These are phyloP conservation scores for Lactarius deliciosus DNA, from an alignment of 768 basidiomycete species.

Conservation along the genomic window DNA sequence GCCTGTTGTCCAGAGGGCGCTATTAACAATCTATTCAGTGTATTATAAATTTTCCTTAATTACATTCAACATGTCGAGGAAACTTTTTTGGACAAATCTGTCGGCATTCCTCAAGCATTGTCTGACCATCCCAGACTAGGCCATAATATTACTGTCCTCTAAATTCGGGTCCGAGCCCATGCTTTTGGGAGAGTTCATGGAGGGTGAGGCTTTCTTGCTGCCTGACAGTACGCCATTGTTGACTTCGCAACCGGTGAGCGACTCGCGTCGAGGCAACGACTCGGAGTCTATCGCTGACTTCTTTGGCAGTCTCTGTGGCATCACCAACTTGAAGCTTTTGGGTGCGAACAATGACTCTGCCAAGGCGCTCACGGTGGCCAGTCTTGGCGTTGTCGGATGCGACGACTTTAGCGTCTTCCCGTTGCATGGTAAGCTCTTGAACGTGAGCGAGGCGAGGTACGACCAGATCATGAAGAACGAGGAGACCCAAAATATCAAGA, in stretches of 20 bases:
- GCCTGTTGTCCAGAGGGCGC: no score
- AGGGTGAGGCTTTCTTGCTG: slow-evolving; percentile 52
- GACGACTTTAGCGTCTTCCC: slow-evolving; percentile 98
- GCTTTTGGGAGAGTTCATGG: slow-evolving; percentile 63
- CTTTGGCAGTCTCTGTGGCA: slow-evolving; percentile 69
- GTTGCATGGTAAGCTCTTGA: slow-evolving; percentile 87
- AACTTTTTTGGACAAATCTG: slow-evolving; percentile 31
- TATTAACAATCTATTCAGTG: no score
- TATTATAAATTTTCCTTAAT: no score
- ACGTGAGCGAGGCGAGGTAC: slow-evolving; percentile 94
- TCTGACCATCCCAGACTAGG: slow-evolving; percentile 59
- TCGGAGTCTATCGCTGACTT: neutral
- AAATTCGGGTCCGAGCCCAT: slow-evolving; percentile 90
- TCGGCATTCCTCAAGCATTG: no score
- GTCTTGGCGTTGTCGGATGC: slow-evolving; percentile 90
- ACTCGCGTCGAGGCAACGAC: neutral
- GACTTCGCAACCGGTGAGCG: slow-evolving; percentile 60
- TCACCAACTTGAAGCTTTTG: slow-evolving; percentile 73
- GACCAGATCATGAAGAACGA: slow-evolving; percentile 98
- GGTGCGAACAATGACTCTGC: slow-evolving; percentile 99
- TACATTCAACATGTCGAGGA: no score
- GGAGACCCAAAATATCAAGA: slow-evolving; percentile 96
- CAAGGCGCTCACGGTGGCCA: slow-evolving; percentile 93
- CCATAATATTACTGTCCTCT: slow-evolving; percentile 69
- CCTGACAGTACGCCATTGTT: slow-evolving; percentile 11